These are phyloP conservation scores for Fragaria ananassa DNA, from an alignment of 306 rosid species.

Conservation along the genomic window DNA sequence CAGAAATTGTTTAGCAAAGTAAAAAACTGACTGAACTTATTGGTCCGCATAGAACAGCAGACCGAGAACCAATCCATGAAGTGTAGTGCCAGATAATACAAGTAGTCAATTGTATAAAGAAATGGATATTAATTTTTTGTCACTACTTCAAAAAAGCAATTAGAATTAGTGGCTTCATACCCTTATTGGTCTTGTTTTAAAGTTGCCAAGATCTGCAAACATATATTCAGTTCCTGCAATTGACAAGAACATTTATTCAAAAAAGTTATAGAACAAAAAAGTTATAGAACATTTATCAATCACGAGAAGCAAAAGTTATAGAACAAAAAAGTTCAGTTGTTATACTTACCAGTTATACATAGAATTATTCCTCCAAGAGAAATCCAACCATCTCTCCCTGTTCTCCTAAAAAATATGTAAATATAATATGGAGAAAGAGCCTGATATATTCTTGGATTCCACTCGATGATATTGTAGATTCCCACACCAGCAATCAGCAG, in stretches of 20 bases:
- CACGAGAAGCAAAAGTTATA: constrained; percentile 17
- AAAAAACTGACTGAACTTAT: not conserved
- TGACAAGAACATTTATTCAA: constrained; percentile 26
- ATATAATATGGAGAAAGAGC: constrained; percentile 82
- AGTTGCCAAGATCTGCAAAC: constrained; percentile 81
- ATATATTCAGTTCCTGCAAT: constrained; percentile 76
- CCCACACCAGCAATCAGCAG: constrained; percentile 58
- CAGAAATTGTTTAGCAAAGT: constrained; percentile 10
- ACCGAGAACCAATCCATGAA: not conserved
- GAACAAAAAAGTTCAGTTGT: constrained; percentile 10
- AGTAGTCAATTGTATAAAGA: not conserved
- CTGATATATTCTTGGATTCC: constrained; percentile 71
- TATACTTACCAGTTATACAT: constrained; percentile 62
- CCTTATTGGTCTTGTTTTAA: constrained; percentile 59
- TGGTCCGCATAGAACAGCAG: not conserved
- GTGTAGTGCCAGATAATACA: not conserved
- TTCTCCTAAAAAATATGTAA: constrained; percentile 59
- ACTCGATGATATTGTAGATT: constrained; percentile 64
- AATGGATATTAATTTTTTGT: not conserved
- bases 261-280: constrained; percentile 20
- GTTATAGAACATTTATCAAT: no score
- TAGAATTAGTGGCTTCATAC: constrained; percentile 44
- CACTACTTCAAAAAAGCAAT: constrained; percentile 9
- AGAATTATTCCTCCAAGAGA: constrained; percentile 76
- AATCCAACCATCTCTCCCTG: constrained; percentile 77